Evolutionary conservation across 1,284 basidiomycete genomes (phyloP), one percentile per base, ranked within the genome.

Genomic region (Ganoderma multipileum): DNA sequence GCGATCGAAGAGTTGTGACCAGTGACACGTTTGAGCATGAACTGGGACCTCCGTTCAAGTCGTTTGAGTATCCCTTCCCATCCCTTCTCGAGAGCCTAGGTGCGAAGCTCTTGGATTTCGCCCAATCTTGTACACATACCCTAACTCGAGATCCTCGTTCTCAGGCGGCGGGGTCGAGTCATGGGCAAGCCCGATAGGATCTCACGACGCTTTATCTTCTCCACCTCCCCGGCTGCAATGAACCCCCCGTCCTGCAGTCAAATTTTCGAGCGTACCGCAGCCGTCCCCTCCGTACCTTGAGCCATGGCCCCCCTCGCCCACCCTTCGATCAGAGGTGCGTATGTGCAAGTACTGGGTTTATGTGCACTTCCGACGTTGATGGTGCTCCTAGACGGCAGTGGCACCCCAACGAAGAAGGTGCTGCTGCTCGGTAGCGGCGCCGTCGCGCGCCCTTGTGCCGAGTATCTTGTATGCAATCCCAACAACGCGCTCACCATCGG

Each of bases 381-480:
- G 30, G 33, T 50, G 0, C 39, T 47, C 55, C 8, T 70, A 94
- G 96, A 98, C 86, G 96, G 97, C 81, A 98, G 97, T 97, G 70
- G 71, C 59, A 84, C 85, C 76, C 76, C 82, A 8, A 79, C 81
- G 69, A 87, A 87, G 79, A 98, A 95, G 84, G 85, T 99, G 44
- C 89, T 99, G 52, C 87, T 99, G 36, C 91, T 99, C 64, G 98
- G 97, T 63, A 95, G 94, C 70, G 97, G 97, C 67, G 98, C 96
- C 77, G 97, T 99, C 71, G 97, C 98, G 9, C 89, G 91, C 23
- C 97, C 97, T 50, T 94, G 93, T 69, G 97, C 96, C 11, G 95
- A 99, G 81, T 99, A 98, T 82, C 86, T 99, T 74, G 89, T 93
- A 62, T 90, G 95, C 60, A 85, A 93, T 75, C 91, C 93, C 54